These are phyloP conservation scores for Syncephalis plumigaleata DNA, from an alignment of 371 early-diverging fungal genomes.

Conservation along the genomic window DNA sequence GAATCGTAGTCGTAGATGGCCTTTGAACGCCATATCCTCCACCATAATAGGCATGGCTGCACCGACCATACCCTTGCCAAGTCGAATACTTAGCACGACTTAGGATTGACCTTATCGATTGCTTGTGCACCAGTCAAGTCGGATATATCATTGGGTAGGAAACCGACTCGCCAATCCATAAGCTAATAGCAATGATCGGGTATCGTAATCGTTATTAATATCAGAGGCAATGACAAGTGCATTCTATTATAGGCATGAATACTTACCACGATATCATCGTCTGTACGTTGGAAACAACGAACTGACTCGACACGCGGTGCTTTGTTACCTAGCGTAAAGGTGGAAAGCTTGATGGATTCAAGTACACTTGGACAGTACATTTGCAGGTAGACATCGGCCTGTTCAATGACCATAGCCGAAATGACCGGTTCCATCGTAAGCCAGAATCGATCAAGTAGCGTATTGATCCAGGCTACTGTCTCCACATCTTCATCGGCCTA, in stretches of 20 bases:
- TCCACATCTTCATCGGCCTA: conserved; percentile 32
- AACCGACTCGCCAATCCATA: conserved; percentile 88
- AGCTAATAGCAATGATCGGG: conserved; percentile 23
- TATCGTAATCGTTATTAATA: conserved; percentile 2
- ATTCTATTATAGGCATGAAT: neutral
- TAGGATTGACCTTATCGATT: conserved; percentile 61
- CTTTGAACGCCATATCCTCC: conserved; percentile 80
- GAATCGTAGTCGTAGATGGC: conserved; percentile 60
- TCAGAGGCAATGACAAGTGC: neutral
- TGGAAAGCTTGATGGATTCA: conserved; percentile 73
- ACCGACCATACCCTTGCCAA: conserved; percentile 77
- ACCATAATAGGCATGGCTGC: conserved; percentile 85
- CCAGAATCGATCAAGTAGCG: conserved; percentile 83
- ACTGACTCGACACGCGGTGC: conserved; percentile 84
- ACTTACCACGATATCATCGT: conserved; percentile 60
- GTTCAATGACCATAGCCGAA: conserved; percentile 53
- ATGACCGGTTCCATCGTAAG: conserved; percentile 84
- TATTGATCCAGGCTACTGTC: conserved; percentile 94
- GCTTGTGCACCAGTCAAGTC: conserved; percentile 43
- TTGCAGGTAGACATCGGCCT: conserved; percentile 50
- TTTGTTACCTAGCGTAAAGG: conserved; percentile 92
- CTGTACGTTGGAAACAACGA: conserved; percentile 50
- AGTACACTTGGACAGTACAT: conserved; percentile 75
- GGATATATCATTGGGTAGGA: conserved; percentile 60
- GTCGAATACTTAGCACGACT: conserved; percentile 76